phyloP scores from a whole-genome alignment of 1,139 yeast species.

The Saccharomycopsis crataegensis region DNA sequence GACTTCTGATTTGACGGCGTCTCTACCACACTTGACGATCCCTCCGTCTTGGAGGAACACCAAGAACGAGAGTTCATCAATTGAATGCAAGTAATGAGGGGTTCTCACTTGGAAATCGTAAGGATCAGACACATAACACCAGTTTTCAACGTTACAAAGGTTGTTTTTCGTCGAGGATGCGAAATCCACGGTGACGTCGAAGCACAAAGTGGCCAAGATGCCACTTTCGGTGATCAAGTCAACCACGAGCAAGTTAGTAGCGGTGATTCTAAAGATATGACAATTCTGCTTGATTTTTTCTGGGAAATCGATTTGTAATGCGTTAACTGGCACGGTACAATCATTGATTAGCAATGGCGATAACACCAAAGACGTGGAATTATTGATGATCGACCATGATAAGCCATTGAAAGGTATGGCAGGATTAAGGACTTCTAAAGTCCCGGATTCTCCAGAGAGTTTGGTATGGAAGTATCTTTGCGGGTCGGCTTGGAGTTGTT shows the following conservation, averaged over 20 bases:
- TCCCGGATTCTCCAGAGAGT: conserved; percentile 3
- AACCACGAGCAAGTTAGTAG: conserved; percentile 22
- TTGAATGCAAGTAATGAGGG: conserved; percentile 48
- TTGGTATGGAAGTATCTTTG: conserved; percentile 7
- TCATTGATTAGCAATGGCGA: conserved; percentile 23
- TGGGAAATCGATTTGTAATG: conserved; percentile 25
- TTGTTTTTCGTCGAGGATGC: conserved; percentile 18
- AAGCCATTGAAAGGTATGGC: background rate
- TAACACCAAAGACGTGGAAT: conserved; percentile 20
- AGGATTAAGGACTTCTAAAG: background rate
- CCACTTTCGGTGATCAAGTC: conserved; percentile 32
- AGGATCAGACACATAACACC: conserved; percentile 65
- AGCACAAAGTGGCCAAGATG: conserved; percentile 29
- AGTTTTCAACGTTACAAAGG: conserved; percentile 28
- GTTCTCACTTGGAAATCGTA: conserved; percentile 65
- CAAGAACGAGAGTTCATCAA: conserved; percentile 38
- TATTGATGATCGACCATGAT: conserved; percentile 19
- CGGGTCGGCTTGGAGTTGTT: conserved; percentile 10
- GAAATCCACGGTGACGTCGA: conserved; percentile 26
- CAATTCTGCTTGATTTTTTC: conserved; percentile 24
- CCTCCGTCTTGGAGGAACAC: conserved; percentile 71
- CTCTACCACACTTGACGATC: conserved; percentile 43
- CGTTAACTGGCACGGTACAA: conserved; percentile 19
- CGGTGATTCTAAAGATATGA: conserved; percentile 20
- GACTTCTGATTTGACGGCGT: conserved; percentile 33